Base-by-base conservation (phyloP, 2,329 filamentous ascomycete genomes). In the Alternaria consortialis region DNA sequence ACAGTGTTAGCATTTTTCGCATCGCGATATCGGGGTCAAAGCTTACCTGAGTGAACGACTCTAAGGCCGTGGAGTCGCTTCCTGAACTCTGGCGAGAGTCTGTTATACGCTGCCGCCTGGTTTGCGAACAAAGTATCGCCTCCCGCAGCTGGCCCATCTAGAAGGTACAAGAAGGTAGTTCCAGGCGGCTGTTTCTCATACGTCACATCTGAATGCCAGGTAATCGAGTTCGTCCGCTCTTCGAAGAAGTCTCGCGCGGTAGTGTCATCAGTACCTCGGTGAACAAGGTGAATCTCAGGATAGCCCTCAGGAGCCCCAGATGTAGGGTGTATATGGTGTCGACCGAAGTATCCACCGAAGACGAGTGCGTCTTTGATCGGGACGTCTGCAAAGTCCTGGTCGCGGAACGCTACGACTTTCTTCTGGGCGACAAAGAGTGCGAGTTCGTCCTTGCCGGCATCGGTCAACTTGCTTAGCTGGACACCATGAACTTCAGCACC, bases 141-240 rank as follows among this genome's bases (percentile, higher is more conserved):
- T 36, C 93, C 93, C 0, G 87, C 89, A 39, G 87, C 84, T 1
- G 93, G 93, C 44, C 87, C 89, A 74, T 97, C 93, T n/a, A 97
- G 85, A 51, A 93, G 84, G 75, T 96, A 97, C 36, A 97, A 80
- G 80, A 97, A 96, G 0, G 94, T 97, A 0, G 93, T 97, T 31
- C 93, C 92, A 0, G 94, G 93, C 1, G 94, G 93, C 80, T 97
- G 93, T 67, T 87, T 82, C 81, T 97, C 94, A 75, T 96, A 97
- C 0, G 91, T 91, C 1, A 97, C 90, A 68, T 97, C 93, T 0
- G 89, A 91, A 80, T 97, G 93, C 93, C 93, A 97, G 7, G 92
- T 92, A 1, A 96, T 88, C 1, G 90, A 91, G 79, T 90, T 94
- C 4, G 91, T 94, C 23, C 91, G 86, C 47, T 87, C 86, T 56